Evolutionary conservation across 2,329 filamentous ascomycete genomes (phyloP).

Genomic region (Phaeophleospora eucalypticola): DNA sequence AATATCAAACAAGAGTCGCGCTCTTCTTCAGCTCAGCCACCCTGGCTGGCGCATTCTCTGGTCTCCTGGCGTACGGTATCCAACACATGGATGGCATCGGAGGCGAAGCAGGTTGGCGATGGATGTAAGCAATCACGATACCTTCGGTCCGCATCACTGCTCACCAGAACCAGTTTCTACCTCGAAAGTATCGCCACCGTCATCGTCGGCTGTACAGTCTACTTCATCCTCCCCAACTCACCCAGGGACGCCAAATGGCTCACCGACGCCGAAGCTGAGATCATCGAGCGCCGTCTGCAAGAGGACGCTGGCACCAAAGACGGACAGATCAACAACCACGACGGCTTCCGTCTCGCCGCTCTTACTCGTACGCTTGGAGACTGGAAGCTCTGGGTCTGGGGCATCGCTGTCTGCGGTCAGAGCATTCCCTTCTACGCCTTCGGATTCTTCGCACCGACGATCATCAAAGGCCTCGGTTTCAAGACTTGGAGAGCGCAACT

Average conservation of each 20-base stretch:
- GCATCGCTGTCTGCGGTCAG: slow-evolving; percentile 29
- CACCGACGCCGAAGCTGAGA: slow-evolving; percentile 37
- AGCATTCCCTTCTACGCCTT: slow-evolving; percentile 68
- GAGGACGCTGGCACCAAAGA: slow-evolving; percentile 13
- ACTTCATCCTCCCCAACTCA: slow-evolving; percentile 56
- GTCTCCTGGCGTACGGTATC: slow-evolving; percentile 47
- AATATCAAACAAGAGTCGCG: slow-evolving; percentile 44
- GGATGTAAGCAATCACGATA: slow-evolving; percentile 19
- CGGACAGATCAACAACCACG: slow-evolving; percentile 35
- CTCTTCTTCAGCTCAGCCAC: slow-evolving; percentile 47
- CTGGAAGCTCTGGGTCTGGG: slow-evolving; percentile 44
- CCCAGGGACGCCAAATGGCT: slow-evolving; percentile 56
- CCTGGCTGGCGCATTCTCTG: slow-evolving; percentile 50
- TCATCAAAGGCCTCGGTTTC: slow-evolving; percentile 46
- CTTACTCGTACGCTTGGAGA: slow-evolving; percentile 35
- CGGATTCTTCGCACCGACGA: slow-evolving; percentile 55
- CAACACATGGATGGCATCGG: slow-evolving; percentile 33
- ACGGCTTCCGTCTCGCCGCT: slow-evolving; percentile 26
- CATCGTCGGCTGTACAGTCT: slow-evolving; percentile 38
- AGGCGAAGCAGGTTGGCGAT: slow-evolving; percentile 23
- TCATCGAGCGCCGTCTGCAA: slow-evolving; percentile 40
- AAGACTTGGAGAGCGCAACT: slow-evolving; percentile 41
- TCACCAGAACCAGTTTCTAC: slow-evolving; percentile 19
- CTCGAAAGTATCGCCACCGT: slow-evolving; percentile 30
- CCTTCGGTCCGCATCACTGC: neutral